Conservation (phyloP, 2,329 filamentous ascomycete genomes). For the Conoideocrella luteorostrata region DNA sequence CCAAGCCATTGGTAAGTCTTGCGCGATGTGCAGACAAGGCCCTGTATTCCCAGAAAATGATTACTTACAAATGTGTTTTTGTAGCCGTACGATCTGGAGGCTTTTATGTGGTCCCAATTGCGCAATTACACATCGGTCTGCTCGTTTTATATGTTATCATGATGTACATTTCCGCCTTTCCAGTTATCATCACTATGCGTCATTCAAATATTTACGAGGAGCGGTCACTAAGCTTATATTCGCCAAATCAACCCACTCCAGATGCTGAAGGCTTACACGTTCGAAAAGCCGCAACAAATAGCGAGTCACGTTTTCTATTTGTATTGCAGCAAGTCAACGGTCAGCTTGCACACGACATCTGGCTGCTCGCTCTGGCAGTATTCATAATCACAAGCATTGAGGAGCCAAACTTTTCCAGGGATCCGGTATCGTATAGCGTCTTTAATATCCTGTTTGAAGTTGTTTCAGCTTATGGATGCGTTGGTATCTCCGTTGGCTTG, state of each 20-base stretch:
- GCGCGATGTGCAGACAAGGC: no score
- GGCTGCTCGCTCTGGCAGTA: constrained; percentile 57
- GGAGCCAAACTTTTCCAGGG: constrained; percentile 26
- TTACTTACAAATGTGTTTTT: no score
- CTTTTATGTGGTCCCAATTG: constrained; percentile 58
- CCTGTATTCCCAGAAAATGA: no score
- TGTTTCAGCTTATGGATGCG: constrained; percentile 52
- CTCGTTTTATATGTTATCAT: constrained; percentile 56
- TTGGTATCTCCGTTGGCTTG: constrained; percentile 53
- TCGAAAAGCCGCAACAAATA: background rate
- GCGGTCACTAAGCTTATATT: constrained; percentile 54
- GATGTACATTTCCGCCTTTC: constrained; percentile 62
- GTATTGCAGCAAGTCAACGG: constrained; percentile 53
- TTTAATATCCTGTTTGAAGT: constrained; percentile 57
- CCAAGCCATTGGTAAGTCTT: constrained; percentile 46
- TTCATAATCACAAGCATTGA: constrained; percentile 56
- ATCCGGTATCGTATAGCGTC: constrained; percentile 47
- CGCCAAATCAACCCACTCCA: background rate
- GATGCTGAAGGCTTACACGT: background rate
- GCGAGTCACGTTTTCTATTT: constrained; percentile 22
- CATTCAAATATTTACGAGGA: constrained; percentile 40
- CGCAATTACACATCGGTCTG: constrained; percentile 48
- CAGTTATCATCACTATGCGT: constrained; percentile 57
- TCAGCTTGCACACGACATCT: constrained; percentile 61
- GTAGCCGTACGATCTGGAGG: constrained; percentile 57